These are phyloP conservation scores for Fusarium guadeloupense DNA, from an alignment of 2,329 filamentous ascomycete species.

Conservation along the genomic window DNA sequence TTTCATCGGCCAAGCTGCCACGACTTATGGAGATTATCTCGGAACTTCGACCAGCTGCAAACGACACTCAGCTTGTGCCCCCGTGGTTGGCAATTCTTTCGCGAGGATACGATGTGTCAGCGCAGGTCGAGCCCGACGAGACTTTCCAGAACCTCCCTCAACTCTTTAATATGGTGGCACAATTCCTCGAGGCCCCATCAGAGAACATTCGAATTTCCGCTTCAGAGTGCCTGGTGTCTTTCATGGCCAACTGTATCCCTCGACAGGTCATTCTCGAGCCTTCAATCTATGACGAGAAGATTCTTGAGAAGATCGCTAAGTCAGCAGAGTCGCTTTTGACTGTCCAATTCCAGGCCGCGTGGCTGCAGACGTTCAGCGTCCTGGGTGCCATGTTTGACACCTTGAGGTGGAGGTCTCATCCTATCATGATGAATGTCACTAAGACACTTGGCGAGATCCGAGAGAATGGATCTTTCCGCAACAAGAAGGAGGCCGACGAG, in stretches of 20 bases:
- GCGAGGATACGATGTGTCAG: constrained; percentile 91
- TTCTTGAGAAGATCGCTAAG: constrained; percentile 81
- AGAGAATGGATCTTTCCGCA: constrained; percentile 85
- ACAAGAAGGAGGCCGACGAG: constrained; percentile 93
- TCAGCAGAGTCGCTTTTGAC: constrained; percentile 78
- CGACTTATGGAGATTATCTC: constrained; percentile 90
- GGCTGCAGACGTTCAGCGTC: constrained; percentile 93
- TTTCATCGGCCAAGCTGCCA: constrained; percentile 88
- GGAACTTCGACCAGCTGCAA: constrained; percentile 88
- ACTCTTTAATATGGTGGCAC: constrained; percentile 80
- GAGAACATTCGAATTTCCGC: constrained; percentile 95
- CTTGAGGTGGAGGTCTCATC: constrained; percentile 83
- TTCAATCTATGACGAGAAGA: constrained; percentile 91
- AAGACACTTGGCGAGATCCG: constrained; percentile 87
- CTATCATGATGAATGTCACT: constrained; percentile 78
- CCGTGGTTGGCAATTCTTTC: constrained; percentile 97
- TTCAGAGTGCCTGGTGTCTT: constrained; percentile 93
- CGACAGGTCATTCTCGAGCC: constrained; percentile 84
- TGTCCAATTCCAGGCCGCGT: constrained; percentile 92
- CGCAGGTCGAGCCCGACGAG: constrained; percentile 87
- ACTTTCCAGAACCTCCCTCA: constrained; percentile 91
- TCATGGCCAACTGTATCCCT: constrained; percentile 90
- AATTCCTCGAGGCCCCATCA: constrained; percentile 85
- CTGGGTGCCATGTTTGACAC: constrained; percentile 87
- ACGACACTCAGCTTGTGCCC: constrained; percentile 92